phyloP scores from a whole-genome alignment of 805 yeast species.

The Ogataea chonburiensis region DNA sequence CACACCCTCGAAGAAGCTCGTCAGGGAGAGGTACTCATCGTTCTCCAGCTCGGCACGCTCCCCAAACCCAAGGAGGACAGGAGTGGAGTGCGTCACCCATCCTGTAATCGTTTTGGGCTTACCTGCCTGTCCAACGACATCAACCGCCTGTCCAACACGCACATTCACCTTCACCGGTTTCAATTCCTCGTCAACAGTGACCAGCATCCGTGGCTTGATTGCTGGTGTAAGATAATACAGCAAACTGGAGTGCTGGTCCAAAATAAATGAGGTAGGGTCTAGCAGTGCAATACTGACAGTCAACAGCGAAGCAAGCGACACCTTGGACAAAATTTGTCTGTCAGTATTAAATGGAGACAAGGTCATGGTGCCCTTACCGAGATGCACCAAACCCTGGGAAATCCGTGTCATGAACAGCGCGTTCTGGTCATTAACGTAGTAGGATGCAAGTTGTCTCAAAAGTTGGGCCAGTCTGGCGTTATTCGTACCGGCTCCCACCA shows the following conservation, averaged over 20 bases:
- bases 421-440: constrained; percentile 87
- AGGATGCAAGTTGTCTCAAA: constrained; percentile 89
- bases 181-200: constrained; percentile 88
- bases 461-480: constrained; percentile 97
- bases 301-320: constrained; percentile 83
- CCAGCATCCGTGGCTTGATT: constrained; percentile 86
- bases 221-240: constrained; percentile 86
- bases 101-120: constrained; percentile 98
- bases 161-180: constrained; percentile 94
- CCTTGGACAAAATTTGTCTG: constrained; percentile 82
- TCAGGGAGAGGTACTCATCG: constrained; percentile 83
- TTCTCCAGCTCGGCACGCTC: constrained; percentile 97
- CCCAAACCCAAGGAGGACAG: constrained; percentile 88
- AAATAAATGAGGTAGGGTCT: constrained; percentile 80
- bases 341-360: constrained; percentile 88
- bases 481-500: constrained; percentile 98
- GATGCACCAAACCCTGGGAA: constrained; percentile 91
- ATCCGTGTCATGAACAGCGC: constrained; percentile 89
- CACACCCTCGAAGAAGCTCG: constrained; percentile 85
- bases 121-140: constrained; percentile 98
- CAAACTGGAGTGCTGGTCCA: constrained; percentile 72
- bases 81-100: constrained; percentile 98
- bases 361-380: constrained; percentile 95
- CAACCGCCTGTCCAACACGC: constrained; percentile 98
- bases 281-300: constrained; percentile 81